A percentile compares a stretch with the other conserved stretches of the same genome.
These are phyloP conservation scores for Saccharomyces hybrid DNA, from an alignment of 1,139 yeast genomes.

Conservation along the genomic window DNA sequence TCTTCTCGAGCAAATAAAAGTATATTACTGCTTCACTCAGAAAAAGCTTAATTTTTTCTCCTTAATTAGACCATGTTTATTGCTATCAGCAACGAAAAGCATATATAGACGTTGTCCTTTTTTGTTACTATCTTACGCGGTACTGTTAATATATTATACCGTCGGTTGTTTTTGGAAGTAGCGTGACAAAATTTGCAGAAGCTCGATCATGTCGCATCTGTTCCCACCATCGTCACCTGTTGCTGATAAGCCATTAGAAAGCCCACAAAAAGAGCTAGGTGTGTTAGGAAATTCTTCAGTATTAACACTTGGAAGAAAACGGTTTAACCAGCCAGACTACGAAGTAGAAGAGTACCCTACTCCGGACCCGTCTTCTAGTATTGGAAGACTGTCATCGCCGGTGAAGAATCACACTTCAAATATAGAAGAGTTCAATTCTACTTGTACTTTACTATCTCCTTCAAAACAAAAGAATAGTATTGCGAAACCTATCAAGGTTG, in stretches of 20 bases:
- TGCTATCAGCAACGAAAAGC: background rate
- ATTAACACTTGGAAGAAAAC: slow-evolving; percentile 1
- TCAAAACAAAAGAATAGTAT: background rate
- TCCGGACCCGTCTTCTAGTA: slow-evolving; percentile 49
- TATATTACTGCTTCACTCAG: background rate
- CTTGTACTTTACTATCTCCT: slow-evolving; percentile 3
- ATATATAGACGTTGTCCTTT: background rate
- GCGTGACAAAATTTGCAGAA: too few species aligned
- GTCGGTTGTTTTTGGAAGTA: too few species aligned
- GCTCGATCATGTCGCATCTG: slow-evolving; percentile 2
- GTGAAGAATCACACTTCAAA: background rate
- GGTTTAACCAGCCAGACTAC: background rate
- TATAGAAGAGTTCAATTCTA: slow-evolving; percentile 12
- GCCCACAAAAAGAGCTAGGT: background rate
- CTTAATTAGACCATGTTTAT: background rate
- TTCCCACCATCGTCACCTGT: slow-evolving; percentile 10
- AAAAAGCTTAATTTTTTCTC: background rate
- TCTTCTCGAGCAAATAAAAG: too few species aligned
- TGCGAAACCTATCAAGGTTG: slow-evolving; percentile 8
- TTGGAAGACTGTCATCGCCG: slow-evolving; percentile 42
- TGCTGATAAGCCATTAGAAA: background rate
- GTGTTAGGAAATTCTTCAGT: background rate
- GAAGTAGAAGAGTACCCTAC: slow-evolving; percentile 35
- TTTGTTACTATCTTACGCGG: background rate
- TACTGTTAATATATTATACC: too few species aligned